Evolutionary conservation across 164 flowering plant genomes (phyloP).

Genomic region (Liquidambar formosana): DNA sequence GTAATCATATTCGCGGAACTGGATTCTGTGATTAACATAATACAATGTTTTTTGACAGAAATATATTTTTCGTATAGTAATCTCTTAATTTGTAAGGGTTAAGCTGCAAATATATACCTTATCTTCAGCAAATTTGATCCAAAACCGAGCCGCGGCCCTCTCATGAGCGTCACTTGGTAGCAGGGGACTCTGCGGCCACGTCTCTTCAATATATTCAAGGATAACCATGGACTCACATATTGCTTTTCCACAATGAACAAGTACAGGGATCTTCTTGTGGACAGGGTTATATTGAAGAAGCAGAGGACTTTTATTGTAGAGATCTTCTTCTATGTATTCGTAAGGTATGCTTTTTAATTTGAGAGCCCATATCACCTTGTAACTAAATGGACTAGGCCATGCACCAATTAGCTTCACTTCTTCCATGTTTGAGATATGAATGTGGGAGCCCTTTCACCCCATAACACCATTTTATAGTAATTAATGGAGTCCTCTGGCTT

Average conservation of each 20-base stretch:
- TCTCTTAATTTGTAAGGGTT: too few relatives aligned
- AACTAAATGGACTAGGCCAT: constrained; percentile 22
- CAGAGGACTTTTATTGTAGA: constrained; percentile 14
- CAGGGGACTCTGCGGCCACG: constrained; percentile 23
- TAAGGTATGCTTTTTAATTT: constrained; percentile 18
- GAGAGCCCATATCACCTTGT: constrained; percentile 25
- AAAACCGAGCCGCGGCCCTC: constrained; percentile 24
- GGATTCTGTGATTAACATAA: too few relatives aligned
- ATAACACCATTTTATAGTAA: too few relatives aligned
- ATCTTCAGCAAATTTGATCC: constrained; percentile 19
- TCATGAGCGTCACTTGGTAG: constrained; percentile 19
- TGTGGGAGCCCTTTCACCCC: too few relatives aligned
- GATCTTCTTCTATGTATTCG: constrained; percentile 18
- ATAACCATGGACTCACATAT: constrained; percentile 23
- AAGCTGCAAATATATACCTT: constrained; percentile 10
- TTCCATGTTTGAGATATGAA: constrained; percentile 13
- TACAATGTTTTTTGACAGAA: too few relatives aligned
- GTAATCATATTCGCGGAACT: too few relatives aligned
- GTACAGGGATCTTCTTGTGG: constrained; percentile 23
- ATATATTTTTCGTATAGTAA: too few relatives aligned
- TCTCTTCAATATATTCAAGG: constrained; percentile 25
- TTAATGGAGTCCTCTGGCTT: too few relatives aligned
- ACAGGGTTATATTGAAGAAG: constrained; percentile 20
- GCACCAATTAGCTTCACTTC: constrained; percentile 19
- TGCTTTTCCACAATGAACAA: constrained; percentile 21